Evolutionary conservation across 805 yeast genomes (phyloP).

Genomic region (Candida tallmaniae): DNA sequence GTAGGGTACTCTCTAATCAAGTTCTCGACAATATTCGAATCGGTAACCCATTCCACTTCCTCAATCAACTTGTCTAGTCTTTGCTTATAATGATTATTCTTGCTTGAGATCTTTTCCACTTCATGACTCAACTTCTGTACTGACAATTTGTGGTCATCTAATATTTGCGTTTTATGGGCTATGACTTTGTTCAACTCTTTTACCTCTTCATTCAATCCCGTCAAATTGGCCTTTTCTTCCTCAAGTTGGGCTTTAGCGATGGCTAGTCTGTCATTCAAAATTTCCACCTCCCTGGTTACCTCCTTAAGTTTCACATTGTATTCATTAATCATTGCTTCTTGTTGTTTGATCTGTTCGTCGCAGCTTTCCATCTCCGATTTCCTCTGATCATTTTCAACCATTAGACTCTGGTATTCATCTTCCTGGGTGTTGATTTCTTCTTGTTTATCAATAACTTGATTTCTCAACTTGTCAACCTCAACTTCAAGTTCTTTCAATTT

Average conservation of each 20-base stretch:
- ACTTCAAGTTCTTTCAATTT: conserved; percentile 63
- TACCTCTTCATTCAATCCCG: conserved; percentile 75
- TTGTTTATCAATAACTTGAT: conserved; percentile 37
- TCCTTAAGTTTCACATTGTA: conserved; percentile 21
- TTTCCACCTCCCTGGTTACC: conserved; percentile 15
- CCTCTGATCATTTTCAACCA: conserved; percentile 68
- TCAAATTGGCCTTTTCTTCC: conserved; percentile 52
- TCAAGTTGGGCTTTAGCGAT: conserved; percentile 33
- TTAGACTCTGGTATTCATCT: conserved; percentile 55
- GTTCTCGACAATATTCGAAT: conserved; percentile 50
- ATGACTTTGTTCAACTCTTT: conserved; percentile 50
- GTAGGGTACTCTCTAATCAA: conserved; percentile 60
- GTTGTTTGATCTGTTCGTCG: conserved; percentile 38
- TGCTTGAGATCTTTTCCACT: conserved; percentile 43
- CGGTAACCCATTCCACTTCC: conserved; percentile 71
- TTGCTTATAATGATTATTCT: conserved; percentile 29
- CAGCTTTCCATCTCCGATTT: conserved; percentile 49
- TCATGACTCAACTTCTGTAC: conserved; percentile 54
- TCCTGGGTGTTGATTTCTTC: conserved; percentile 41
- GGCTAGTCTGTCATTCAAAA: conserved; percentile 16
- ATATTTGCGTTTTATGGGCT: conserved; percentile 38
- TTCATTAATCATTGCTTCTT: conserved; percentile 15
- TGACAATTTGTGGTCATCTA: conserved; percentile 46
- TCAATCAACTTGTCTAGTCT: conserved; percentile 44
- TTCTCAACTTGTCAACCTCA: conserved; percentile 41